Conservation (phyloP, 1,139 yeast genomes). For the Debaryomycetaceae sp. region DNA sequence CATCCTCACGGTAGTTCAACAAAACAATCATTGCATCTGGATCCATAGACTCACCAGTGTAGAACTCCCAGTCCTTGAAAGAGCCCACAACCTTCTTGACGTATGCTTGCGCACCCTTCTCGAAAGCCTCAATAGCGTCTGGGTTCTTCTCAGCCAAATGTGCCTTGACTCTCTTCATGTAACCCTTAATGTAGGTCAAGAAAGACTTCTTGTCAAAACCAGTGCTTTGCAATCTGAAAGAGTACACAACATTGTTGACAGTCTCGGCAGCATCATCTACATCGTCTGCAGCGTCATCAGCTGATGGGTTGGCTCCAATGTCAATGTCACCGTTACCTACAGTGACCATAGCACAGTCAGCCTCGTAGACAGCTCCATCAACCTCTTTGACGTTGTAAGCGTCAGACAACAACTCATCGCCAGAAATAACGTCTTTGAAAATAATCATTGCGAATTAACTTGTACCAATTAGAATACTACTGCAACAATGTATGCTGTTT, state of each 20-base stretch:
- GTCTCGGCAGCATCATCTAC: conserved; percentile 81
- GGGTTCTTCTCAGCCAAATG: conserved; percentile 85
- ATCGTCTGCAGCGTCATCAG: conserved; percentile 85
- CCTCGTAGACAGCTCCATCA: conserved; percentile 92
- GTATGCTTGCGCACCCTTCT: conserved; percentile 94
- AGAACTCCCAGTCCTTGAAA: conserved; percentile 99
- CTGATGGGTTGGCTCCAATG: conserved; percentile 99
- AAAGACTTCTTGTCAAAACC: conserved; percentile 96
- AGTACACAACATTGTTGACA: conserved; percentile 97
- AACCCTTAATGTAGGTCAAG: conserved; percentile 93
- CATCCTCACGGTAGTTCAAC: conserved; percentile 99
- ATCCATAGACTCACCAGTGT: conserved; percentile 99
- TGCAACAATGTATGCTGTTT: neutral
- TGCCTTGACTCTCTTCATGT: conserved; percentile 95
- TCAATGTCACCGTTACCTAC: conserved; percentile 85
- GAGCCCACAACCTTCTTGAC: conserved; percentile 92
- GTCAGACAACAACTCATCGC: conserved; percentile 96
- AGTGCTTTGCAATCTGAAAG: conserved; percentile 96
- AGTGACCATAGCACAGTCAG: conserved; percentile 89
- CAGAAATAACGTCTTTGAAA: conserved; percentile 74
- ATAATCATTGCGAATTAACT: conserved; percentile 33
- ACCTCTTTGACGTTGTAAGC: conserved; percentile 89
- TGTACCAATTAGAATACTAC: neutral
- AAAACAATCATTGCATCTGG: conserved; percentile 98
- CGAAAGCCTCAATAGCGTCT: conserved; percentile 80